Base-by-base conservation (phyloP, 2,329 filamentous ascomycete species). In the Magnaporthiopsis poae region DNA sequence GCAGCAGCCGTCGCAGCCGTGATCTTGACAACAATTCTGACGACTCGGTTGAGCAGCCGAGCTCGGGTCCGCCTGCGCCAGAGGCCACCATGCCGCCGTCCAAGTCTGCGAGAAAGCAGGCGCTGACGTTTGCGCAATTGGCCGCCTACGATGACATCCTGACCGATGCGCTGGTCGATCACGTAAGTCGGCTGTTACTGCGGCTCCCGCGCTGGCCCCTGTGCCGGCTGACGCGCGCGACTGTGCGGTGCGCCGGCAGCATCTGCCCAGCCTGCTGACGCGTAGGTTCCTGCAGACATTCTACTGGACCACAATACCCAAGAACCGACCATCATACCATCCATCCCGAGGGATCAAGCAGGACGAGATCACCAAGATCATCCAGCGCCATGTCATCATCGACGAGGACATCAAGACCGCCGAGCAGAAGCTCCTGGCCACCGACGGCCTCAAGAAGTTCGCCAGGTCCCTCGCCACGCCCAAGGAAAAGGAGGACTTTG, bases 241-340 rank as follows among this genome's bases (percentile, higher is more conserved):
- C 21, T n/a, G 46, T 25, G 18, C 46, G 11, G 46, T 56, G 46
- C 46, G 46, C 46, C 18, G 21, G 18, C 46, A n/a, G n/a, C 46
- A 9, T 56, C 21, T 11, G 5, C 21, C n/a, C 3, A 7, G 7
- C 59, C 59, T 18, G 59, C 69, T 71, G 64, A 69, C 68, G 9
- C 63, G 39, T 46, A 62, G 15, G 35, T 8, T 1, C 68, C 71
- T 13, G 13, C 66, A 97, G 94, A 89, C 92, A 12, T 97, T 91
- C 78, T 99, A 95, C 81, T 98, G 95, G 94, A 94, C 94, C 7
- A 90, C 86, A 4, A 96, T 97, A 68, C 93, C 94, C 70, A 99
- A 99, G 79, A 96, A 98, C 73, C 88, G 90, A 68, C 88, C 87
- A 66, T 91, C 91, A 66, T 98, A 96, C 77, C 90, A 91, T 72